Base-by-base conservation (phyloP, 2,329 filamentous ascomycete species). In the Cladosporium phlei region DNA sequence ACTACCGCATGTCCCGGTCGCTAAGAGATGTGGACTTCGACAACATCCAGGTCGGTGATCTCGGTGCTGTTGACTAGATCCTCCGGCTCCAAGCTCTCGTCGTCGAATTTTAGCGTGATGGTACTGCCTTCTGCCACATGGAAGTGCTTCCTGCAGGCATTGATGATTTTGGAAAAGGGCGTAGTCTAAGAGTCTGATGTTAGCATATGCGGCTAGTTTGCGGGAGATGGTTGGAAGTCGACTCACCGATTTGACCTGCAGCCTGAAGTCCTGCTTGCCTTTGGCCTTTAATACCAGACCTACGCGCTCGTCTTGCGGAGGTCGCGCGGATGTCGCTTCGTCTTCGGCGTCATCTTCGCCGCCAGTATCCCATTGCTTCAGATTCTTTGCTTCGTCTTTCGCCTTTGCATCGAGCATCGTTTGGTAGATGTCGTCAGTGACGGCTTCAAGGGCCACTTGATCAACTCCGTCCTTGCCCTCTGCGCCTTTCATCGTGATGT, bases 381-480 rank as follows among this genome's bases (percentile, higher is more conserved):
- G 35, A 24, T 39, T 33, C 39, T 43, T 47, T 38, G 47, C 28
- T 29, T 52, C 52, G 48, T 60, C 46, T 9, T 42, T 40, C 37
- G 55, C 67, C 55, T 79, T 77, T 50, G 75, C 70, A 24, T 71
- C 67, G 42, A 68, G 67, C 53, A 75, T 69, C 58, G 76, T 70
- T 48, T 66, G 66, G 34, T 80, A 84, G 2, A 78, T 65, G 9
- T 85, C 79, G 6, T 80, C 72, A 0, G 86, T 91, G 77, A 86
- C 88, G 5, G 85, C 86, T 63, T 90, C 83, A 52, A 95, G 75
- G 54, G 85, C 77, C n/a, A 95, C 76, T 44, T 77, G 76, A 6
- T 73, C 67, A 8, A 74, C 72, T n/a, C 75, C 73, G 3, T 61
- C 54, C 20, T 75, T 73, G 10, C 74, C 72, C 19, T 76, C 73